Conservation (phyloP, 1,284 basidiomycete species). For the Lignosus rhinocerotis region DNA sequence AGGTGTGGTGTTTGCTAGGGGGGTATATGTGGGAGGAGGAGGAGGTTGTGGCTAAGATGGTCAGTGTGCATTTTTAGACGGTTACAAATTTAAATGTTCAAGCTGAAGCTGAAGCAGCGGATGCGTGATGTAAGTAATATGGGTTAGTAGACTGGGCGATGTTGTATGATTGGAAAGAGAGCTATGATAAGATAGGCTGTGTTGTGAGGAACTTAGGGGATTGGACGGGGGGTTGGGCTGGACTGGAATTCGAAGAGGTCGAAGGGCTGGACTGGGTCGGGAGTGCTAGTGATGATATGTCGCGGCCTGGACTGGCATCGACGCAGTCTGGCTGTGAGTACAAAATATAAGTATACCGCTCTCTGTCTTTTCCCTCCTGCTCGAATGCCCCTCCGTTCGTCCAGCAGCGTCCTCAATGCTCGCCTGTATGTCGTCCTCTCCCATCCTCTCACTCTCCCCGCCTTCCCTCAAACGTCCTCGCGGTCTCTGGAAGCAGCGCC, state of each 20-base stretch:
- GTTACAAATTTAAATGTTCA: too few relatives aligned
- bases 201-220: not conserved
- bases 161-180: too few relatives aligned
- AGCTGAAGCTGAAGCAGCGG: too few relatives aligned
- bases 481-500: conserved; percentile 53
- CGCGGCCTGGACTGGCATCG: conserved; percentile 3
- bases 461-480: conserved; percentile 39
- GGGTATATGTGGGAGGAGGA: too few relatives aligned
- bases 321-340: conserved; percentile 8
- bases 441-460: conserved; percentile 11
- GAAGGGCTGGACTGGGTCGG: not conserved
- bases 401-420: conserved; percentile 12
- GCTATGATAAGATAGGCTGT: not conserved
- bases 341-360: conserved; percentile 13
- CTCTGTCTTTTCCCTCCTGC: not conserved
- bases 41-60: too few relatives aligned
- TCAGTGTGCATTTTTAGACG: too few relatives aligned
- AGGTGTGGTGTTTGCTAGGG: too few relatives aligned
- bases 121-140: too few relatives aligned
- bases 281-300: not conserved
- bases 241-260: not conserved
- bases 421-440: conserved; percentile 14
- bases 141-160: too few relatives aligned
- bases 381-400: not conserved
- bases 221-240: not conserved